Evolutionary conservation across 345 rosid genomes (phyloP).

Genomic region (Mercurialis annua): DNA sequence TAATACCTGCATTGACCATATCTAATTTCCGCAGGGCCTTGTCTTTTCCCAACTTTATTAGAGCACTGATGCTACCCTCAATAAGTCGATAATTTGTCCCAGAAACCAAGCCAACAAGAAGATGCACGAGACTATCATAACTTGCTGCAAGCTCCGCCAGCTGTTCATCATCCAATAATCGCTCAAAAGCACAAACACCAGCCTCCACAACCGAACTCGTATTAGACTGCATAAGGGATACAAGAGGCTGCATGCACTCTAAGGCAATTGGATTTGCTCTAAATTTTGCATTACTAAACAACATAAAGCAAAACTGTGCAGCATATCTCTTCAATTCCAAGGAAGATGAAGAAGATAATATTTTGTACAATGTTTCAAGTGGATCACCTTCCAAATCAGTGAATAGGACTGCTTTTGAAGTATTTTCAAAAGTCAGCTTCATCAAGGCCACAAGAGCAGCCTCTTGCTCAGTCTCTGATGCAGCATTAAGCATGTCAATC

Average conservation of each 20-base stretch:
- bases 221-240: constrained; percentile 60
- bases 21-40: constrained; percentile 64
- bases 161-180: constrained; percentile 66
- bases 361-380: constrained; percentile 54
- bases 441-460: constrained; percentile 70
- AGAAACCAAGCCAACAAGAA: constrained; percentile 63
- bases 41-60: constrained; percentile 88
- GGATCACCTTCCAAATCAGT: constrained; percentile 61
- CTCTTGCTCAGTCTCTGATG: constrained; percentile 73
- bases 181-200: constrained; percentile 71
- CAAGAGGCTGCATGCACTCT: constrained; percentile 56
- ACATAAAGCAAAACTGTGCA: constrained; percentile 62
- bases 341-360: constrained; percentile 59
- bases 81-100: constrained; percentile 57
- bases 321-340: constrained; percentile 68
- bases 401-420: constrained; percentile 44
- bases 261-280: constrained; percentile 56
- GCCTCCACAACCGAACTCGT: constrained; percentile 46
- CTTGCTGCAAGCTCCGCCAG: constrained; percentile 59
- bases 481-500: constrained; percentile 71
- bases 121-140: constrained; percentile 46
- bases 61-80: constrained; percentile 68
- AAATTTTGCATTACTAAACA: constrained; percentile 51
- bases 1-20: constrained; percentile 78
- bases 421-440: constrained; percentile 57